These are phyloP conservation scores for Echria macrotheca DNA, from an alignment of 495 filamentous ascomycete species.

Conservation along the genomic window DNA sequence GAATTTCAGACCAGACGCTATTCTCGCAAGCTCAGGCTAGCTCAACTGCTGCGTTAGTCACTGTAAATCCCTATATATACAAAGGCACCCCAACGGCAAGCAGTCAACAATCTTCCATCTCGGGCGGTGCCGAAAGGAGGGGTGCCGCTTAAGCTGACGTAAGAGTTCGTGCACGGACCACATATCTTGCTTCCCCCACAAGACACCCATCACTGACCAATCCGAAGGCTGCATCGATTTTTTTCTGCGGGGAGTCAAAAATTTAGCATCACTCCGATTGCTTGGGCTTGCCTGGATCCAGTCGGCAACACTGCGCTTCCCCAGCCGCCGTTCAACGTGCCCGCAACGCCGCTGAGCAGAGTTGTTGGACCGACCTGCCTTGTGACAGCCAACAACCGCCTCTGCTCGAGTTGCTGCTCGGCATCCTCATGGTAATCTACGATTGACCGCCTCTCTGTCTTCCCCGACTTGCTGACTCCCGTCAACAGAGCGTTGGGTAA, in stretches of 20 bases:
- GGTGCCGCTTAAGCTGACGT: slow-evolving; percentile 5
- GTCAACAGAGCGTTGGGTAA: slow-evolving; percentile 8
- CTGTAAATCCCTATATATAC: too few relatives aligned
- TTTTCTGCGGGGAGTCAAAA: slow-evolving; percentile 32
- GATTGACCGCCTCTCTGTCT: background rate
- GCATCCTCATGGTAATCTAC: background rate
- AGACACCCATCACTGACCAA: slow-evolving; percentile 13
- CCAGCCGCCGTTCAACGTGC: background rate
- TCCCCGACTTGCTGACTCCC: background rate
- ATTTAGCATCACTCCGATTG: slow-evolving; percentile 22
- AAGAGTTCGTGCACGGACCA: background rate
- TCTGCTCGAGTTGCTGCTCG: background rate
- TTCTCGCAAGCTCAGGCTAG: too few relatives aligned
- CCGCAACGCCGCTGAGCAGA: too few relatives aligned
- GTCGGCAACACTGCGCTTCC: slow-evolving; percentile 3
- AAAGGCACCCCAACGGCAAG: too few relatives aligned
- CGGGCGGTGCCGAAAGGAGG: too few relatives aligned
- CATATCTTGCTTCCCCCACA: slow-evolving; percentile 1
- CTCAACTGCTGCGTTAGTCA: too few relatives aligned
- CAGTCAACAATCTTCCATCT: too few relatives aligned
- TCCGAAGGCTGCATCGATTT: slow-evolving; percentile 13
- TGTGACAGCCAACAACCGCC: slow-evolving; percentile 4
- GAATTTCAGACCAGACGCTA: too few relatives aligned
- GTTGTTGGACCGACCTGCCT: background rate
- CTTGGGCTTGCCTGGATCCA: background rate